These are phyloP conservation scores for Apiotrichum sp. DNA, from an alignment of 1,284 basidiomycete species.

Conservation along the genomic window DNA sequence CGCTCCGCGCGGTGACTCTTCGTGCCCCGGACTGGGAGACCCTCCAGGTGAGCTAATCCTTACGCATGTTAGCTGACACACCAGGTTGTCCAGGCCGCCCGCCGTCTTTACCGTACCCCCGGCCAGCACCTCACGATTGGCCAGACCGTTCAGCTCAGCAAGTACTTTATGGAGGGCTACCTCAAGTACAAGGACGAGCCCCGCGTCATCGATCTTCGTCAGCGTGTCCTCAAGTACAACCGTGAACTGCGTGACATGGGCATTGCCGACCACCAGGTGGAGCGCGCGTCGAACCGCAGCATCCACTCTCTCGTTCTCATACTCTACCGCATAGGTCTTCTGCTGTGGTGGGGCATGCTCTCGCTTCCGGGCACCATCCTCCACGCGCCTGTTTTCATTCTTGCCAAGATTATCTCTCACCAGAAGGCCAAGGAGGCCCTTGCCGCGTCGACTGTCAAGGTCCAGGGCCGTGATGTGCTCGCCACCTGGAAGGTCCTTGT, in stretches of 20 bases:
- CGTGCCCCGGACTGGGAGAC: constrained; percentile 97
- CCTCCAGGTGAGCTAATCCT: constrained; percentile 64
- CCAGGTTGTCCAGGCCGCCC: constrained; percentile 95
- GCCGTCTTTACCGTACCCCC: constrained; percentile 89
- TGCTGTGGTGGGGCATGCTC: constrained; percentile 77
- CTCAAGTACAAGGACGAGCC: constrained; percentile 90
- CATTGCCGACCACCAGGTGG: constrained; percentile 95
- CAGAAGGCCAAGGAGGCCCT: constrained; percentile 96
- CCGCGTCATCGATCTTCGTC: constrained; percentile 71
- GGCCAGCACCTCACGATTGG: constrained; percentile 90
- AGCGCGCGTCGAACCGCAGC: constrained; percentile 69
- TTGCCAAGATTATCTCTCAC: constrained; percentile 81
- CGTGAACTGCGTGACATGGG: constrained; percentile 84
- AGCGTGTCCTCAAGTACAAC: constrained; percentile 89
- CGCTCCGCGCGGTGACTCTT: constrained; percentile 94
- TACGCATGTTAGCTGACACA: constrained; percentile 37
- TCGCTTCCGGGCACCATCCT: constrained; percentile 91
- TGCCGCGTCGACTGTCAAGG: constrained; percentile 91
- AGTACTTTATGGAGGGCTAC: constrained; percentile 91
- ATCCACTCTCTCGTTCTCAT: constrained; percentile 87
- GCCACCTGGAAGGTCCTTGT: constrained; percentile 99
- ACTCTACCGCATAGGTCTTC: constrained; percentile 72
- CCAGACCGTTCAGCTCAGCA: constrained; percentile 95
- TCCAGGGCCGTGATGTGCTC: constrained; percentile 89
- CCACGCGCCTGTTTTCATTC: constrained; percentile 90